Conservation (phyloP, 345 rosid genomes). For the Brassica rapa region DNA sequence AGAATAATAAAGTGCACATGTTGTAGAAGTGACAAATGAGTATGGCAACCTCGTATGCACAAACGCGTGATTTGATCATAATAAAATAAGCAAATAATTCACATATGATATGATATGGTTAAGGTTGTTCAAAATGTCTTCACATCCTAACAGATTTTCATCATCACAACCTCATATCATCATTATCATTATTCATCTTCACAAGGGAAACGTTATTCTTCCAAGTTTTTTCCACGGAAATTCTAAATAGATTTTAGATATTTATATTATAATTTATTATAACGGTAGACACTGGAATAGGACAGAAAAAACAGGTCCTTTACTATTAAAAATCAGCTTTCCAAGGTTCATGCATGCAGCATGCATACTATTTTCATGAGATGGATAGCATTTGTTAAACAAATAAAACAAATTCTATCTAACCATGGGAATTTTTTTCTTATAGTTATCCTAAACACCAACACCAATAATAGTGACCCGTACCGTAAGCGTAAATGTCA, state of each 20-base stretch:
- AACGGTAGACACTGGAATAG: constrained; percentile 26
- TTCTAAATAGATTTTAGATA: neutral
- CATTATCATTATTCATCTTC: constrained; percentile 34
- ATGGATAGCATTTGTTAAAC: constrained; percentile 29
- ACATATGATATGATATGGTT: constrained; percentile 20
- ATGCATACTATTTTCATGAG: constrained; percentile 25
- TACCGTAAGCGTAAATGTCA: constrained; percentile 13
- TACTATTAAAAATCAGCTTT: constrained; percentile 6
- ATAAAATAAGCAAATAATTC: constrained; percentile 16
- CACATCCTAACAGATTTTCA: constrained; percentile 30
- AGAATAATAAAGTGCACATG: neutral
- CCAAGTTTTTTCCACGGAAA: constrained; percentile 1
- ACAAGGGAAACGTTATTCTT: constrained; percentile 20
- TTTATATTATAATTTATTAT: constrained; percentile 24
- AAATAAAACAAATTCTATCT: constrained; percentile 10
- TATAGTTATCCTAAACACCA: constrained; percentile 32
- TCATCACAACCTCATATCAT: constrained; percentile 32
- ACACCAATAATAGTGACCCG: constrained; percentile 29
- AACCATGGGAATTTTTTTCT: constrained; percentile 6
- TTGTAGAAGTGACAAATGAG: constrained; percentile 8
- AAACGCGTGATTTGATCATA: constrained; percentile 23
- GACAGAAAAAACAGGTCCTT: constrained; percentile 23
- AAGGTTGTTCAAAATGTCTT: constrained; percentile 31
- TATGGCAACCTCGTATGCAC: constrained; percentile 35
- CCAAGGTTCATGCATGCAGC: constrained; percentile 40